Conservation (phyloP, 352 stramenopile species). For the Phytophthora syringae region DNA sequence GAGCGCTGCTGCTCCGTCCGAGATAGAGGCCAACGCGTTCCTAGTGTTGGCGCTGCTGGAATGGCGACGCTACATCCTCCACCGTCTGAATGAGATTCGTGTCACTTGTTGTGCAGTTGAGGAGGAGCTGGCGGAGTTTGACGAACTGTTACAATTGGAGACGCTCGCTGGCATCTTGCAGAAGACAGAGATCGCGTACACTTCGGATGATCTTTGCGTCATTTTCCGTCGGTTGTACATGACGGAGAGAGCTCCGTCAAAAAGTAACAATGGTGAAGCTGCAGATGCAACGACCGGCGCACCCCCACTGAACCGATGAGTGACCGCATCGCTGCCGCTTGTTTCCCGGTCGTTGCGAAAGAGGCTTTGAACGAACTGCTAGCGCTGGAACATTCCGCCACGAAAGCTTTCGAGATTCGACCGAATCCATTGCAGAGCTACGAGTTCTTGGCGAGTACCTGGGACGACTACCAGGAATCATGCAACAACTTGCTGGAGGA, state of each 20-base stretch:
- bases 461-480: constrained; percentile 60
- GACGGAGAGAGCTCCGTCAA: constrained; percentile 44
- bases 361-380: constrained; percentile 54
- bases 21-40: constrained; percentile 57
- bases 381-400: constrained; percentile 42
- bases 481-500: constrained; percentile 60
- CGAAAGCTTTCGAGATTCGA: constrained; percentile 46
- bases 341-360: constrained; percentile 56
- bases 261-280: not conserved
- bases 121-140: constrained; percentile 63
- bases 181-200: constrained; percentile 52
- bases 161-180: constrained; percentile 56
- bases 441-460: constrained; percentile 63
- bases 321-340: constrained; percentile 68
- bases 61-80: constrained; percentile 74
- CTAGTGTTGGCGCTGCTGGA: constrained; percentile 67
- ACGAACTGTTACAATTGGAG: constrained; percentile 59
- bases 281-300: constrained; percentile 2
- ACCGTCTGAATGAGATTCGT: constrained; percentile 74
- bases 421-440: constrained; percentile 50
- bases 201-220: constrained; percentile 63
- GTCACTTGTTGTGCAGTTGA: constrained; percentile 65
- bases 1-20: not conserved
- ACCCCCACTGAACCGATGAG: constrained; percentile 48
- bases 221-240: constrained; percentile 68